Conservation (phyloP, 768 basidiomycete genomes). For the Mycena alexandri region DNA sequence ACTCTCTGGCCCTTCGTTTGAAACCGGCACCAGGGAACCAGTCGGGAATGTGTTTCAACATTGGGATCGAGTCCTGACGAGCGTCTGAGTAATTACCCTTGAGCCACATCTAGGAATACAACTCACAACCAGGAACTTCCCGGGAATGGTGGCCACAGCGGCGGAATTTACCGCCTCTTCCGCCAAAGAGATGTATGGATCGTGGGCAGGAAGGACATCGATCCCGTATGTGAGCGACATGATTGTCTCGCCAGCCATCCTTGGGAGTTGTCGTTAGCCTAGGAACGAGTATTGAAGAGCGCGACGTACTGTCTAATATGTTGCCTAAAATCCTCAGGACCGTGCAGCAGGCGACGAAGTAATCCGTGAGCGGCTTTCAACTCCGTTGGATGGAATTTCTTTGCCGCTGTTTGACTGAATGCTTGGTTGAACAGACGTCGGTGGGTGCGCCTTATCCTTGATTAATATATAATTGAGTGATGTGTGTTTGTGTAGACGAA, state of each 20-base stretch:
- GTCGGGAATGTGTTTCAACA: constrained; percentile 43
- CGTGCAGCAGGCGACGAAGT: constrained; percentile 36
- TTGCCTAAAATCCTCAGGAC: constrained; percentile 33
- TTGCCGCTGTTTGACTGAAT: constrained; percentile 37
- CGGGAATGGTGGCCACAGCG: constrained; percentile 32
- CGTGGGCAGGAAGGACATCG: constrained; percentile 38
- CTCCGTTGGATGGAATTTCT: constrained; percentile 37
- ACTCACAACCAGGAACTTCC: constrained; percentile 35
- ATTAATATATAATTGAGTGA: background rate
- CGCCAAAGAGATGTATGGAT: constrained; percentile 42
- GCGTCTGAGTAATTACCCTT: background rate
- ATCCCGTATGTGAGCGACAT: constrained; percentile 45
- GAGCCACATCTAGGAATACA: background rate
- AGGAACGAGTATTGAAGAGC: background rate
- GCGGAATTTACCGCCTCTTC: constrained; percentile 36
- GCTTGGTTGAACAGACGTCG: constrained; percentile 38
- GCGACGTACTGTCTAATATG: constrained; percentile 39
- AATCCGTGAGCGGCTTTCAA: constrained; percentile 34
- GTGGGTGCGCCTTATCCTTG: constrained; percentile 35
- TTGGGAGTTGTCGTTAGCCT: constrained; percentile 13
- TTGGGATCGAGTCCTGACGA: constrained; percentile 24
- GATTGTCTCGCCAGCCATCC: constrained; percentile 39
- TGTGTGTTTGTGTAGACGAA: background rate
- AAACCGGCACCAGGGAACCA: constrained; percentile 52
- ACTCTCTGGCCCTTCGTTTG: constrained; percentile 45